Evolutionary conservation across 495 filamentous ascomycete genomes (phyloP), one percentile per base, ranked within the genome.

Genomic region (Hapsidospora chrysogenum): DNA sequence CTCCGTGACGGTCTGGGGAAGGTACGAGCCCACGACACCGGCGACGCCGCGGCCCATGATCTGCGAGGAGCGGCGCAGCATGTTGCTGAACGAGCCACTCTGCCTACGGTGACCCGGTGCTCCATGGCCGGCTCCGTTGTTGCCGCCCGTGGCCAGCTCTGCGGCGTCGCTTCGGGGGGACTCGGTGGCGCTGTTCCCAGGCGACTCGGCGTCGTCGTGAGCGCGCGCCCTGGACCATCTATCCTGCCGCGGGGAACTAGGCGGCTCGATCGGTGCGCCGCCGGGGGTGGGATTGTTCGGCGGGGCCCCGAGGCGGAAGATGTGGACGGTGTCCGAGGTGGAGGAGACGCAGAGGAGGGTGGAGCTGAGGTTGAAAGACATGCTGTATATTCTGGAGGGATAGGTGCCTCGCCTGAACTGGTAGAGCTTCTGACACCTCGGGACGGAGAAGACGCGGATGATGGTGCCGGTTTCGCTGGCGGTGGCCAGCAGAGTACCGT

Each of bases 381-480:
- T 95, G 72, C 85, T 92, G 55, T 80, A 94, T 39, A 97, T 96
- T 15, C 80, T 74, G 3, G 84, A 82, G 0, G 89, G 89, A 54
- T 92, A 92, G 8, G 85, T 92, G 17, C 89, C 89, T 41, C 89
- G 70, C 37, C 89, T 75, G 53, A 97, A 97, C 49, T 97, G 87
- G 46, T 79, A 94, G 13, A 97, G 70, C 50, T 93, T 97, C 44
- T 85, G 76, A 4, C 80, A 86, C 37, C 75, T 68, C 3, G 89
- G 92, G 3, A 97, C 68, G 0, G 81, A 78, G 55, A 96, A 96
- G 27, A 97, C 84, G 17, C 89, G 76, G 35, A 97, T 86, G 39
- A 97, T 93, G 0, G 89, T 97, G 37, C 89, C 92, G 46, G 92
- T 96, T 52, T 97, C 89, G 4, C 86, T 95, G 2, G 89, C 82